Evolutionary conservation across 2,329 filamentous ascomycete species (phyloP).

Genomic region (Verticillium longisporum): DNA sequence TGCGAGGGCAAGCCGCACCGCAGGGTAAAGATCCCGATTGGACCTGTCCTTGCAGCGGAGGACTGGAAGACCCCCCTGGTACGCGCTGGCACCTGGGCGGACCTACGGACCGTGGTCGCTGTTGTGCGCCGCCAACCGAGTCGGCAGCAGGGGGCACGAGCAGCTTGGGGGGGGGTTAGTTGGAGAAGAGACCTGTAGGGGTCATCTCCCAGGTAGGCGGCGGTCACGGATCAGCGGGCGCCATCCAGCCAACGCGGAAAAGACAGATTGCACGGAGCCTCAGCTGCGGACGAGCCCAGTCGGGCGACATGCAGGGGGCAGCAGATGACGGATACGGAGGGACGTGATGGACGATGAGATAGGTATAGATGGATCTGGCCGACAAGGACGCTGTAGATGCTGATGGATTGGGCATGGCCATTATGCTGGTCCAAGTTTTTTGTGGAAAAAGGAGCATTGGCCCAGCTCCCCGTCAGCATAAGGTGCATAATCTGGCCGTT

Average conservation of each 20-base stretch:
- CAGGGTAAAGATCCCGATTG: background rate
- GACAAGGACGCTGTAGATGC: background rate
- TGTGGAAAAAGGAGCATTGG: slow-evolving; percentile 15
- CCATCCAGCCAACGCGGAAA: background rate
- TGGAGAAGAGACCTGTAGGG: background rate
- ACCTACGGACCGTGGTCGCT: background rate
- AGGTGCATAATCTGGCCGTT: slow-evolving; percentile 17
- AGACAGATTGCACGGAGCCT: background rate
- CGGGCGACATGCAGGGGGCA: background rate
- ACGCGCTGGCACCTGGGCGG: background rate
- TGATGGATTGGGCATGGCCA: background rate
- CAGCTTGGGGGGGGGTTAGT: background rate
- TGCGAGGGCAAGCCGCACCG: background rate
- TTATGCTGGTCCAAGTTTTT: slow-evolving; percentile 2
- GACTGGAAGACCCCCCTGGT: background rate
- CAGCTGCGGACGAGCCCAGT: background rate
- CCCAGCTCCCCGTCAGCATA: slow-evolving; percentile 13
- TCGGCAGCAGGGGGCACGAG: background rate
- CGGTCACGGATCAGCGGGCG: background rate
- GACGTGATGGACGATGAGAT: background rate
- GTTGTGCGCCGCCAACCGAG: background rate
- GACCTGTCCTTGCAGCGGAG: background rate
- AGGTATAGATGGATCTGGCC: background rate
- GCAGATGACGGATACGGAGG: background rate
- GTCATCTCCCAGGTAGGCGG: background rate